Evolutionary conservation across 345 rosid genomes (phyloP).

Genomic region (Lepidium africanum): DNA sequence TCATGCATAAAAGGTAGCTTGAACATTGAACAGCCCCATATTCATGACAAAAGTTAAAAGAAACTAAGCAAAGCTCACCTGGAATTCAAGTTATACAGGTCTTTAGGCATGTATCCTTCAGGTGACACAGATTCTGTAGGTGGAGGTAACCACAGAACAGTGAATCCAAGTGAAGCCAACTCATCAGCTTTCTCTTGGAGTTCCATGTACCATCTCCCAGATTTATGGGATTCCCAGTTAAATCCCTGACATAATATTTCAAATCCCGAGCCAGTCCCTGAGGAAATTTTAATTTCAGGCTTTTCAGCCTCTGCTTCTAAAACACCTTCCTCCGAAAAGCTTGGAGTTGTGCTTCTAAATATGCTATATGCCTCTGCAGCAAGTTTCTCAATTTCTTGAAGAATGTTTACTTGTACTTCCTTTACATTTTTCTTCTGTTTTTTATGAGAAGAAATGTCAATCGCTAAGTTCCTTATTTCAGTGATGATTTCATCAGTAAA

Average conservation of each 20-base stretch:
- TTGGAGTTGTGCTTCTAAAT: slow-evolving; percentile 62
- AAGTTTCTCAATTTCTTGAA: slow-evolving; percentile 88
- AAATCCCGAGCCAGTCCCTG: slow-evolving; percentile 80
- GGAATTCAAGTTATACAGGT: slow-evolving; percentile 81
- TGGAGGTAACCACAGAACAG: slow-evolving; percentile 90
- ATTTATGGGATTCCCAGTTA: slow-evolving; percentile 96
- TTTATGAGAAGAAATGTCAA: slow-evolving; percentile 57
- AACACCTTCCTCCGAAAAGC: slow-evolving; percentile 50
- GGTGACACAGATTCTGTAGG: slow-evolving; percentile 97
- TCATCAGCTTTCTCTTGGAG: slow-evolving; percentile 66
- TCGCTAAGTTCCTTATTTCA: slow-evolving; percentile 75
- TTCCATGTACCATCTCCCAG: slow-evolving; percentile 78
- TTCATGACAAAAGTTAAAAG: background rate
- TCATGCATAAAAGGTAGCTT: background rate
- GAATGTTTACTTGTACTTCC: slow-evolving; percentile 79
- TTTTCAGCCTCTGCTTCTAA: slow-evolving; percentile 31
- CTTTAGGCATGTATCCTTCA: slow-evolving; percentile 99
- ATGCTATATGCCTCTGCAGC: slow-evolving; percentile 98
- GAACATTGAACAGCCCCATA: background rate
- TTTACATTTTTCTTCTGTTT: slow-evolving; percentile 45
- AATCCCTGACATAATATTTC: slow-evolving; percentile 94
- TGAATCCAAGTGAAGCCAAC: slow-evolving; percentile 73
- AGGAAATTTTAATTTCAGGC: slow-evolving; percentile 44
- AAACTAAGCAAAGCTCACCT: slow-evolving; percentile 39
- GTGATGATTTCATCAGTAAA: slow-evolving; percentile 56